Evolutionary conservation across 257 asterid species (phyloP).

Genomic region (Plantago ovata): DNA sequence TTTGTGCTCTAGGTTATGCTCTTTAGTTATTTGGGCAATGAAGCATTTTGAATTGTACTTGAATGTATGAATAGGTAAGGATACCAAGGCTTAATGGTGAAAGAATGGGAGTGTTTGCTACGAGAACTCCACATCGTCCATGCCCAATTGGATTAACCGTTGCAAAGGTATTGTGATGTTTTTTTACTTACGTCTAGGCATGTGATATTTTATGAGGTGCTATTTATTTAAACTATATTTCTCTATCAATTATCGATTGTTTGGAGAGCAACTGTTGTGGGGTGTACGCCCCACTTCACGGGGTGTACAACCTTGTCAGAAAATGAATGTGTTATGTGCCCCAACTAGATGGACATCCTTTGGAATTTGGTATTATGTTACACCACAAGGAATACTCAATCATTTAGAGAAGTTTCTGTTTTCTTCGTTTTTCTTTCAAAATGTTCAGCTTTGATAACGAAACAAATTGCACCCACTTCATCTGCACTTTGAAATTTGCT

Average conservation of each 20-base stretch:
- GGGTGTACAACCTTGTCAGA: too few relatives aligned
- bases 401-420: too few relatives aligned
- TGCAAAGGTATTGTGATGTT: slow-evolving; percentile 63
- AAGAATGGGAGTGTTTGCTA: slow-evolving; percentile 87
- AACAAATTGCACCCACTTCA: too few relatives aligned
- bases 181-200: neutral
- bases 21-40: neutral
- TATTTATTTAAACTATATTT: neutral
- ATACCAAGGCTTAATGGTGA: slow-evolving; percentile 87
- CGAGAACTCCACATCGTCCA: slow-evolving; percentile 99
- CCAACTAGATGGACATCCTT: too few relatives aligned
- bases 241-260: neutral
- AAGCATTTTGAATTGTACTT: slow-evolving; percentile 4
- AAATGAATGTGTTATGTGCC: too few relatives aligned
- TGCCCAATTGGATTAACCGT: slow-evolving; percentile 96
- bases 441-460: too few relatives aligned
- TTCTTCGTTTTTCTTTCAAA: too few relatives aligned
- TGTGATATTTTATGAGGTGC: neutral
- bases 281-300: too few relatives aligned
- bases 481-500: too few relatives aligned
- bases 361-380: too few relatives aligned
- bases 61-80: slow-evolving; percentile 56
- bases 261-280: too few relatives aligned
- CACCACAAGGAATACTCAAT: too few relatives aligned
- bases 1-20: slow-evolving; percentile 20